Evolutionary conservation across 2,329 filamentous ascomycete genomes (phyloP).

Genomic region (Talaromyces piceae): DNA sequence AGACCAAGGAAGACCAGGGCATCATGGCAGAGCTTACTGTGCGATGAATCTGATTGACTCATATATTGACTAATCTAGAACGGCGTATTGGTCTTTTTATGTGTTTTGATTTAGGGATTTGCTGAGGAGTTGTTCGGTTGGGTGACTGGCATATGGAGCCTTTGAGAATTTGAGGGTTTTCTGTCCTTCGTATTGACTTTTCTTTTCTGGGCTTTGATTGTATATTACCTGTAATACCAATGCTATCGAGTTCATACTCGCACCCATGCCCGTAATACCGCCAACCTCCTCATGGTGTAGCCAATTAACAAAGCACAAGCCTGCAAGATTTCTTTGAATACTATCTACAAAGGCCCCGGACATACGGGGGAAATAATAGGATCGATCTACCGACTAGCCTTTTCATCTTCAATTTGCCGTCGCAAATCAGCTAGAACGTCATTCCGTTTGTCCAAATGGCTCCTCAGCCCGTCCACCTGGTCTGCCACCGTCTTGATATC

Average conservation of each 20-base stretch:
- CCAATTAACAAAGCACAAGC: not conserved
- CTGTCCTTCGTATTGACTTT: no score
- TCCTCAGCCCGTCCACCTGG: constrained; percentile 84
- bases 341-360: constrained; percentile 6
- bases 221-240: not conserved
- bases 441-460: constrained; percentile 69
- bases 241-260: not conserved
- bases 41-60: constrained; percentile 10
- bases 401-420: constrained; percentile 82
- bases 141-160: not conserved
- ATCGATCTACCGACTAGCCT: constrained; percentile 42
- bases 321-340: constrained; percentile 1
- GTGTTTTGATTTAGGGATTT: no score
- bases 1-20: constrained; percentile 53
- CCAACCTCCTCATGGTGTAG: no score
- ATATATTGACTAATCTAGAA: not conserved
- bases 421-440: constrained; percentile 67
- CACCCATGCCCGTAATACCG: not conserved
- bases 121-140: not conserved
- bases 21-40: constrained; percentile 23
- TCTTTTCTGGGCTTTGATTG: no score
- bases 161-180: not conserved
- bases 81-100: not conserved
- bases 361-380: not conserved
- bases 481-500: constrained; percentile 88